Conservation (phyloP, 805 yeast genomes). For the Candida jianshihensis region DNA sequence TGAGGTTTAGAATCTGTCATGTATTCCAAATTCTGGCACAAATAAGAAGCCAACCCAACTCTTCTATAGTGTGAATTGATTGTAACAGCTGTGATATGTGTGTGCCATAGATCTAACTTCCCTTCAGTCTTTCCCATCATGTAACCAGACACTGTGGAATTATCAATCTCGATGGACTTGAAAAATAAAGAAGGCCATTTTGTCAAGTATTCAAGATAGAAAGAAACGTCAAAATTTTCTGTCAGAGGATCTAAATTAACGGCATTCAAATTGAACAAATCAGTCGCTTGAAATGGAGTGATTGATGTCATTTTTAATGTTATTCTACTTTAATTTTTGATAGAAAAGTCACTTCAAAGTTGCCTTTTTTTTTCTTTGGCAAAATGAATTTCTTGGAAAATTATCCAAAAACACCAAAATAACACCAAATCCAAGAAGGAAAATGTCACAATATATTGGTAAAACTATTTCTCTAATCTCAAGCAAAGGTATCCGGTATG, state of each 20-base stretch:
- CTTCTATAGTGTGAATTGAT: slow-evolving; percentile 78
- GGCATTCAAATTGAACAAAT: slow-evolving; percentile 62
- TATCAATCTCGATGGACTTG: slow-evolving; percentile 50
- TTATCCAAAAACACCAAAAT: too few relatives aligned
- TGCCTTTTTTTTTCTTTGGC: too few relatives aligned
- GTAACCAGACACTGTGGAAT: slow-evolving; percentile 46
- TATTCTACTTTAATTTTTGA: too few relatives aligned
- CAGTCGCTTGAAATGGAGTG: slow-evolving; percentile 82
- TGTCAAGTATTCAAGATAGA: slow-evolving; percentile 75
- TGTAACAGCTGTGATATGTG: slow-evolving; percentile 95
- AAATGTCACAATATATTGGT: slow-evolving; percentile 90
- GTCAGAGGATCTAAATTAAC: slow-evolving; percentile 86
- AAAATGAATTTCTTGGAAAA: too few relatives aligned
- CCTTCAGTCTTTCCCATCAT: slow-evolving; percentile 99
- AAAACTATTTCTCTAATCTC: slow-evolving; percentile 79
- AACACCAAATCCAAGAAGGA: too few relatives aligned
- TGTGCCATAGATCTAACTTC: slow-evolving; percentile 77
- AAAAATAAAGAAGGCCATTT: slow-evolving; percentile 89
- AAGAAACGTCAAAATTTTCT: slow-evolving; percentile 81
- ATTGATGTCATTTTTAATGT: slow-evolving; percentile 60
- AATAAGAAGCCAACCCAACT: slow-evolving; percentile 74
- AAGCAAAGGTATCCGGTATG: slow-evolving; percentile 60
- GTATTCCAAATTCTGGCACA: slow-evolving; percentile 68
- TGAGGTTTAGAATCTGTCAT: slow-evolving; percentile 75
- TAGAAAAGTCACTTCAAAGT: too few relatives aligned